Base-by-base conservation (phyloP, 441 rosid species). In the Macaranga tanarius region DNA sequence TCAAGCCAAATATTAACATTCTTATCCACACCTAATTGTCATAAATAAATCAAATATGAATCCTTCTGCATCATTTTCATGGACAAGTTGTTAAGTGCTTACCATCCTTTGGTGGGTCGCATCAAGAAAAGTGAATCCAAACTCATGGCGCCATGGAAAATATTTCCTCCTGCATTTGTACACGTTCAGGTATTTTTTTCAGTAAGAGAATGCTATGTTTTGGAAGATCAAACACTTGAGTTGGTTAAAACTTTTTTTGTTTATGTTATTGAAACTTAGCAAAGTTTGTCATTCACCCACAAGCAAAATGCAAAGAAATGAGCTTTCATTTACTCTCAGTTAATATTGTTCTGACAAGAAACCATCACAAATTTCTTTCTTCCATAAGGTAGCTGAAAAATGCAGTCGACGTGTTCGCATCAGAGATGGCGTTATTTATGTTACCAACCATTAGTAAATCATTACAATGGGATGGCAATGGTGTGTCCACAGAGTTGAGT, bases 81-180 rank as follows among this genome's bases (percentile, higher is more conserved):
- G 42, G 0, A 19, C 5, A 12, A 16, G 19, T 23, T 19, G n/a
- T 47, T 68, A 59, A 19, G 17, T 19, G 10, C 56, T 65, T 88
- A 90, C 97, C 99, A 94, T 88, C 92, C 89, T 79, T 92, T 92
- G 15, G 84, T 84, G 0, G 99, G 97, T 48, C 99, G 89, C 99
- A 94, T 90, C 71, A 92, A 89, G 82, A 94, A 94, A 64, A 95
- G 96, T 5, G 93, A 88, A 86, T 92, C 99, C 81, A 95, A 81
- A 66, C 97, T 93, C 97, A 95, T 92, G 9, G 97, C 96, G 62
- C 99, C 99, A 59, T 95, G 97, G 58, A 92, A 92, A 75, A 92
- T 82, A 78, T 92, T 93, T 70, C 97, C 97, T 4, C 98, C 98
- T 93, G 84, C 11, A 42, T 42, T 52, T 17, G 19, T 17, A 8